These are phyloP conservation scores for Phaeophleospora eucalypticola DNA, from an alignment of 2,329 filamentous ascomycete genomes.

Conservation along the genomic window DNA sequence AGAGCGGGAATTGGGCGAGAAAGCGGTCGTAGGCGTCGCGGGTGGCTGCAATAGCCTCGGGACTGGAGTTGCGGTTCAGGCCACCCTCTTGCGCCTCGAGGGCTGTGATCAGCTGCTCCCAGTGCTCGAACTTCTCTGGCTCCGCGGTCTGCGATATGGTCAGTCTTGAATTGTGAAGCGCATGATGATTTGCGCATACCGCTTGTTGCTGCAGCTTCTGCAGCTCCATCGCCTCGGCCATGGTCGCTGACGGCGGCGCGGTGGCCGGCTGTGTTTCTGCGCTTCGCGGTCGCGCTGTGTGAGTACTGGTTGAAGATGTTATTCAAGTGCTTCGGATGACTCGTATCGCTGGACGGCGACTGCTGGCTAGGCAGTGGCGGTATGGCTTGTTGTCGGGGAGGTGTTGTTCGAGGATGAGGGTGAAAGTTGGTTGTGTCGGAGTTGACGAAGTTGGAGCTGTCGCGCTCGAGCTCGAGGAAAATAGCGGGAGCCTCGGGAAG, in stretches of 20 bases:
- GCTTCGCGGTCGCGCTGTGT: no score
- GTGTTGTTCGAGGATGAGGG: no score
- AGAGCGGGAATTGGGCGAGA: conserved; percentile 86
- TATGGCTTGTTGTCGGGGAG: no score
- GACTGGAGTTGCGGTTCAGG: conserved; percentile 92
- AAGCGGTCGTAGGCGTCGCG: conserved; percentile 89
- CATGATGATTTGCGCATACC: conserved; percentile 14
- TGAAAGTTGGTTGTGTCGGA: no score
- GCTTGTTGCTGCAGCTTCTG: conserved; percentile 30
- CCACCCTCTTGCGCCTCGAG: conserved; percentile 86
- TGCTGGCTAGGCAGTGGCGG: no score
- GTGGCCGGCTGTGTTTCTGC: background rate
- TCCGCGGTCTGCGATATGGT: conserved; percentile 54
- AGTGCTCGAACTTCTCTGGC: conserved; percentile 86
- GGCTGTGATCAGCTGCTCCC: conserved; percentile 85
- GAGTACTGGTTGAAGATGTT: no score
- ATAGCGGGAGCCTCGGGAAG: no score
- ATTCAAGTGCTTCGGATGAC: no score
- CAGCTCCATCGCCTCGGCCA: conserved; percentile 32
- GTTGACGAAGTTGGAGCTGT: no score
- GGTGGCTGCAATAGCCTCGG: conserved; percentile 81
- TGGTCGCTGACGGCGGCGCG: conserved; percentile 6
- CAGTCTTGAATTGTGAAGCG: background rate
- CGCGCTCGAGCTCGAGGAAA: no score
- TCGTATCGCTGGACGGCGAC: no score